Conservation (phyloP, 2,329 filamentous ascomycete genomes). For the Ophiostoma sp. region DNA sequence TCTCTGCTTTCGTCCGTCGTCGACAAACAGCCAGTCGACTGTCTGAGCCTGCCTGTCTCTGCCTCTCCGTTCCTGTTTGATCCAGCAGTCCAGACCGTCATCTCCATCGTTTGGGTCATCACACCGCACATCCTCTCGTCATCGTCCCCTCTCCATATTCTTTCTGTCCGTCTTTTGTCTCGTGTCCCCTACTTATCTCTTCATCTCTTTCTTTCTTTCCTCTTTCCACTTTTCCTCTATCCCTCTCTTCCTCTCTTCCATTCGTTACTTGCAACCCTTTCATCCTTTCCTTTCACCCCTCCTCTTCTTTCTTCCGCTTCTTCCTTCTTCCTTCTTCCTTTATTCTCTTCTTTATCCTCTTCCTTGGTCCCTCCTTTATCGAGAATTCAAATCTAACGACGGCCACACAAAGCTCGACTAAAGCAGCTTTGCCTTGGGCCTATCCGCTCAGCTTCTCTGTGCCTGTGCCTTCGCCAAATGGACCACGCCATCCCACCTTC, state of each 20-base stretch:
- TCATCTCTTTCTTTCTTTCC: conserved; percentile 8
- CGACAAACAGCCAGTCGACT: not conserved
- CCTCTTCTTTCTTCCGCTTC: not conserved
- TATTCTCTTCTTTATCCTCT: not conserved
- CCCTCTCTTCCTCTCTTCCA: not conserved
- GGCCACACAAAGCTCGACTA: not conserved
- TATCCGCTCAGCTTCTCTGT: conserved; percentile 12
- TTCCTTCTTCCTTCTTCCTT: not conserved
- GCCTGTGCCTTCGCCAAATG: conserved; percentile 30
- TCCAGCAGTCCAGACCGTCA: not conserved
- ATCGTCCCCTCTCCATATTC: not conserved
- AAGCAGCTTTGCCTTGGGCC: not conserved
- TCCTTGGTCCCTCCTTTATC: not conserved
- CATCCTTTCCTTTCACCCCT: not conserved
- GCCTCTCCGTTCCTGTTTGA: not conserved
- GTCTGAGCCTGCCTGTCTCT: not conserved
- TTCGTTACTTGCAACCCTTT: not conserved
- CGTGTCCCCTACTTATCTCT: not conserved
- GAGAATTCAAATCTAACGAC: not conserved
- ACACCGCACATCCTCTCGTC: not conserved
- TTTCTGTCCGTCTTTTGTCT: not conserved
- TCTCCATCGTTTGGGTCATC: not conserved
- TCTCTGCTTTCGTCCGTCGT: conserved; percentile 2
- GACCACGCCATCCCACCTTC: conserved; percentile 40
- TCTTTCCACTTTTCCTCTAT: not conserved